These are phyloP conservation scores for Nakazawaea wyomingensis DNA, from an alignment of 805 yeast species.

Conservation along the genomic window DNA sequence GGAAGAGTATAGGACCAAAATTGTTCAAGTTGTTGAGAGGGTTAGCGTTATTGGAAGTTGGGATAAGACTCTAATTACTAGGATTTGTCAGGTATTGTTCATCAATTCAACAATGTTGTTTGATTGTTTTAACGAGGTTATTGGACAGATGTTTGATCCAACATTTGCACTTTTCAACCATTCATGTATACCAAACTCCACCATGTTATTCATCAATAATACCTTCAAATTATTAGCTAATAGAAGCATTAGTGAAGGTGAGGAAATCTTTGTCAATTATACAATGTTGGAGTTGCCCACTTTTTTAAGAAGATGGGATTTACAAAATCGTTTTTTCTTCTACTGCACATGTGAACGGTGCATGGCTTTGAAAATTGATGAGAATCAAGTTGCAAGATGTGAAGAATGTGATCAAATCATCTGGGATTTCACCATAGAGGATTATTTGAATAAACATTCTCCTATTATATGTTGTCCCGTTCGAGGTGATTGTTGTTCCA, in stretches of 20 bases:
- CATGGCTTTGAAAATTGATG: slow-evolving; percentile 20
- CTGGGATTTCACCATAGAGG: slow-evolving; percentile 14
- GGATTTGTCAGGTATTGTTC: slow-evolving; percentile 13
- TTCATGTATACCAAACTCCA: slow-evolving; percentile 33
- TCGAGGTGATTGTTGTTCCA: not conserved
- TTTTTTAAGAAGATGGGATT: slow-evolving; percentile 21
- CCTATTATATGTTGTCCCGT: not conserved
- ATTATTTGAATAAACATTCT: not conserved
- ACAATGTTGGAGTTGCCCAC: slow-evolving; percentile 24
- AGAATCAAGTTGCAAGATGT: slow-evolving; percentile 24
- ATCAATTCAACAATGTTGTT: slow-evolving; percentile 27
- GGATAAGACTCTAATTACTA: not conserved
- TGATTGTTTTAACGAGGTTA: slow-evolving; percentile 22
- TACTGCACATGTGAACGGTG: slow-evolving; percentile 29
- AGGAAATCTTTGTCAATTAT: slow-evolving; percentile 29
- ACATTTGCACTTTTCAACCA: slow-evolving; percentile 34
- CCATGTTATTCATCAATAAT: slow-evolving; percentile 19
- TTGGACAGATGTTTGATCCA: slow-evolving; percentile 33
- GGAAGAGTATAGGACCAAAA: not conserved
- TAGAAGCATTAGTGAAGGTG: slow-evolving; percentile 17
- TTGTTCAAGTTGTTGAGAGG: not conserved
- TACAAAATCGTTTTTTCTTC: slow-evolving; percentile 29
- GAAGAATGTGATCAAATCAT: slow-evolving; percentile 17
- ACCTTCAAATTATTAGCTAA: slow-evolving; percentile 19
- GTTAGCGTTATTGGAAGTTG: not conserved